Base-by-base conservation (phyloP, 2,329 filamentous ascomycete species). In the Grosmannia huntii region DNA sequence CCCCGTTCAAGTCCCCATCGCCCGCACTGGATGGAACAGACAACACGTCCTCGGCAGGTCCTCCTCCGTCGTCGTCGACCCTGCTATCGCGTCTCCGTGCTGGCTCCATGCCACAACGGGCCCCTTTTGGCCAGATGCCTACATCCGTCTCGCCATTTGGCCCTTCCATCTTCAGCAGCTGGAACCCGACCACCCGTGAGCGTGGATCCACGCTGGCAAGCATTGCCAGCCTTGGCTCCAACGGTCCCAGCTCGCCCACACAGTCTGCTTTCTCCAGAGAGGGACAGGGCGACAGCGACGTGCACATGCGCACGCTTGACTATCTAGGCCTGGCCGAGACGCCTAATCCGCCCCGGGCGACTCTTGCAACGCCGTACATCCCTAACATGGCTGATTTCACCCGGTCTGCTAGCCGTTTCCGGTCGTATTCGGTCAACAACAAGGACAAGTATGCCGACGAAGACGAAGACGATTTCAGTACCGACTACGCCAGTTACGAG, bases 371-470 rank as follows among this genome's bases (percentile, higher is more conserved):
- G 10, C 85, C 87, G 2, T 87, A 90, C 63, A 77, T 92, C 38
- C 85, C 86, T 51, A 87, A 87, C 66, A 76, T 92, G 61, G 84
- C 85, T 61, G 86, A 89, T 68, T 81, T 89, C 64, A 86, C 85
- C 63, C 87, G 83, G 68, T 87, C 88, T 65, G 80, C 86, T 51
- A 97, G 88, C 70, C 84, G 94, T 56, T 95, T 97, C 77, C 85
- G 94, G 53, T 99, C 94, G 1, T 97, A 96, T 71, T 99, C 94
- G 0, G 94, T 99, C 63, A 99, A 99, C 71, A 95, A 95, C 58
- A 96, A 95, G 72, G 92, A 97, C 70, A 95, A 94, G 70, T 97
- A 97, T 66, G 91, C 88, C 2, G 90, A 95, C 65, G 86, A 90
- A 57, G 86, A 90, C 56, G 86, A 44, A 56, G 87, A 90, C 60